A percentile compares a stretch with the other conserved stretches of the same genome.
These are phyloP conservation scores for Diatrype stigma DNA, from an alignment of 2,329 filamentous ascomycete genomes.

Conservation along the genomic window DNA sequence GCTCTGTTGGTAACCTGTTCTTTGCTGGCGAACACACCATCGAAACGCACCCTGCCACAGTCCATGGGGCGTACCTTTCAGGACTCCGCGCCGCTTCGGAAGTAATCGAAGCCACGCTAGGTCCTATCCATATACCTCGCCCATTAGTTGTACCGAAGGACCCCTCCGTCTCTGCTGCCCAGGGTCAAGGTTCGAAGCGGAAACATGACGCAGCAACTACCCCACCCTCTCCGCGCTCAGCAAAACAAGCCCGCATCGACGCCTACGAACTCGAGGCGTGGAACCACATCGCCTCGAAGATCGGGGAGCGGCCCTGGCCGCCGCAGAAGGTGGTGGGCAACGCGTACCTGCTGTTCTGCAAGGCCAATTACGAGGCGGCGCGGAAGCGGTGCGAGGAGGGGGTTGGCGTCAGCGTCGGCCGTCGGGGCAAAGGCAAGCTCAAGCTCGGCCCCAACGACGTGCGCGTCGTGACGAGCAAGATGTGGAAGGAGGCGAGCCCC, in stretches of 20 bases:
- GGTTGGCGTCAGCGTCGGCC: slow-evolving; percentile 41
- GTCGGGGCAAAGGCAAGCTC: slow-evolving; percentile 59
- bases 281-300: slow-evolving; percentile 46
- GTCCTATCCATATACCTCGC: slow-evolving; percentile 71
- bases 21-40: slow-evolving; percentile 97
- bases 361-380: slow-evolving; percentile 64
- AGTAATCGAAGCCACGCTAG: slow-evolving; percentile 73
- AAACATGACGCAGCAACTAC: slow-evolving; percentile 35
- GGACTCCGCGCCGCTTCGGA: slow-evolving; percentile 87
- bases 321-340: slow-evolving; percentile 74
- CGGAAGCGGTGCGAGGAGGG: slow-evolving; percentile 59
- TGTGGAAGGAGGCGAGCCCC: slow-evolving; percentile 77
- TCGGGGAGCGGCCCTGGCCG: slow-evolving; percentile 71
- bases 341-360: slow-evolving; percentile 86
- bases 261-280: slow-evolving; percentile 53
- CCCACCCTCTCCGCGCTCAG: slow-evolving; percentile 37
- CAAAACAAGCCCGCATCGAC: slow-evolving; percentile 49
- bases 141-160: slow-evolving; percentile 70
- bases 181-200: slow-evolving; percentile 42
- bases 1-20: slow-evolving; percentile 77
- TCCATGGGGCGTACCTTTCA: slow-evolving; percentile 93
- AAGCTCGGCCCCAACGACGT: slow-evolving; percentile 75
- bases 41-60: slow-evolving; percentile 91
- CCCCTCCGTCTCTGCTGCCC: slow-evolving; percentile 28
- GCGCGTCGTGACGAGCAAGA: slow-evolving; percentile 76